phyloP scores from a whole-genome alignment of 139 green algal species.

The Closterium sp. region DNA sequence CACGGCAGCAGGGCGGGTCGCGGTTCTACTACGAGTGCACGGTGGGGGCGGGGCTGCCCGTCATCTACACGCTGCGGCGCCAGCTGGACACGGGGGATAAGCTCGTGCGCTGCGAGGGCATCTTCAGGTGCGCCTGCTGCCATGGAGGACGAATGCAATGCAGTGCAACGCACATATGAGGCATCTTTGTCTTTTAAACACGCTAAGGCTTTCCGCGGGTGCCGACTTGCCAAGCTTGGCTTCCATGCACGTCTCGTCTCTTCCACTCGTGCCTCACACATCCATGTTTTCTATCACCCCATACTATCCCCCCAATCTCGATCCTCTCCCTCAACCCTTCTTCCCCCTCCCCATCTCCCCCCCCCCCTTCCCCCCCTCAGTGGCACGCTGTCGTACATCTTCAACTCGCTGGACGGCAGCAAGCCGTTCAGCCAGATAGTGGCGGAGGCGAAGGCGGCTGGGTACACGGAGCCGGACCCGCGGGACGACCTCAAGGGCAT shows the following conservation, averaged over 20 bases:
- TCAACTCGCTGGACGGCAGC: conserved; percentile 79
- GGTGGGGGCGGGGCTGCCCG: conserved; percentile 88
- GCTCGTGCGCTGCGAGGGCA: conserved; percentile 69
- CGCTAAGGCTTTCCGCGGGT: background rate
- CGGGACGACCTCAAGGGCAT: conserved; percentile 88
- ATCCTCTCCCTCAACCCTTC: background rate
- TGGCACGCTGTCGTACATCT: conserved; percentile 95
- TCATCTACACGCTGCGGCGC: conserved; percentile 89
- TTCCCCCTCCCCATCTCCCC: background rate
- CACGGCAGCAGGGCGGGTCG: background rate
- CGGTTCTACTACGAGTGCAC: conserved; percentile 73
- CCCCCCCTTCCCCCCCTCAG: conserved; percentile 7
- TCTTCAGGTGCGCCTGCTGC: conserved; percentile 68
- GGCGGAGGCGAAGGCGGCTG: conserved; percentile 72
- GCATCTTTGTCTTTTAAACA: too few relatives aligned
- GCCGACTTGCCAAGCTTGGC: background rate
- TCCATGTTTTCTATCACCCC: too few relatives aligned
- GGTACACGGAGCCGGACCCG: conserved; percentile 96
- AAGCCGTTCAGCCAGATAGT: conserved; percentile 82
- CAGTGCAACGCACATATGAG: too few relatives aligned
- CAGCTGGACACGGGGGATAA: conserved; percentile 85
- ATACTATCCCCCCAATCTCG: too few relatives aligned
- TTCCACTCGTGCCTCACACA: too few relatives aligned
- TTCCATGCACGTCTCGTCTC: too few relatives aligned
- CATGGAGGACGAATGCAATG: too few relatives aligned